Evolutionary conservation across 306 rosid genomes (phyloP).

Genomic region (Medicago arabica): DNA sequence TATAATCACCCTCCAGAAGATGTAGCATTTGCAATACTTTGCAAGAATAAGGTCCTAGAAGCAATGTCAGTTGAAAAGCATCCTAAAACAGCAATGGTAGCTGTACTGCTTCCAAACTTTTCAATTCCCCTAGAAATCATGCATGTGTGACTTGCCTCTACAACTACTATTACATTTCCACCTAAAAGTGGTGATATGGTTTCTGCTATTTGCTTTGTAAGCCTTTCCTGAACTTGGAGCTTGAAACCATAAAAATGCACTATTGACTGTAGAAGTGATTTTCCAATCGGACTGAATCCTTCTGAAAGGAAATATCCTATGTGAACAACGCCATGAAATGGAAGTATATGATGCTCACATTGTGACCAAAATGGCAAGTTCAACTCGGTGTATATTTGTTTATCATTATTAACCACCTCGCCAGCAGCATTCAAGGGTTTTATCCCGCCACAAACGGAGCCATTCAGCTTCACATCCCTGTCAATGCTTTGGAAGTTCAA

Average conservation of each 20-base stretch:
- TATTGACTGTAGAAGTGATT: slow-evolving; percentile 73
- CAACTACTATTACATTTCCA: slow-evolving; percentile 86
- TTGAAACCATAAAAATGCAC: slow-evolving; percentile 86
- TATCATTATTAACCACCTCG: slow-evolving; percentile 44
- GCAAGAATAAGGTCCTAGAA: slow-evolving; percentile 67
- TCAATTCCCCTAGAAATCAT: slow-evolving; percentile 96
- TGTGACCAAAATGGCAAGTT: slow-evolving; percentile 88
- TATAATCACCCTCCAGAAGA: slow-evolving; percentile 36
- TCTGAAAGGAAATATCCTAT: slow-evolving; percentile 65
- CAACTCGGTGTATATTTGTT: slow-evolving; percentile 61
- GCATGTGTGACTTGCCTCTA: slow-evolving; percentile 93
- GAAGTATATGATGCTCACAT: slow-evolving; percentile 88
- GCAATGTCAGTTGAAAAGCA: slow-evolving; percentile 63
- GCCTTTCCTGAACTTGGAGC: slow-evolving; percentile 96
- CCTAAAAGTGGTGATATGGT: slow-evolving; percentile 71
- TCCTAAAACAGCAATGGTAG: slow-evolving; percentile 85
- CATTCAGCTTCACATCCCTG: slow-evolving; percentile 71
- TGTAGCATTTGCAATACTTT: slow-evolving; percentile 63
- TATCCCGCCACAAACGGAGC: slow-evolving; percentile 45
- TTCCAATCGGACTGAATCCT: slow-evolving; percentile 62
- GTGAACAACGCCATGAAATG: slow-evolving; percentile 91
- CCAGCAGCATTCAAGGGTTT: slow-evolving; percentile 42
- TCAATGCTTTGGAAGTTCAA: slow-evolving; percentile 73
- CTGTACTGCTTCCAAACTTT: slow-evolving; percentile 89
- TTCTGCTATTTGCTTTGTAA: slow-evolving; percentile 94